Evolutionary conservation across 768 basidiomycete species (phyloP).

Genomic region (Lactifluus piperatus): DNA sequence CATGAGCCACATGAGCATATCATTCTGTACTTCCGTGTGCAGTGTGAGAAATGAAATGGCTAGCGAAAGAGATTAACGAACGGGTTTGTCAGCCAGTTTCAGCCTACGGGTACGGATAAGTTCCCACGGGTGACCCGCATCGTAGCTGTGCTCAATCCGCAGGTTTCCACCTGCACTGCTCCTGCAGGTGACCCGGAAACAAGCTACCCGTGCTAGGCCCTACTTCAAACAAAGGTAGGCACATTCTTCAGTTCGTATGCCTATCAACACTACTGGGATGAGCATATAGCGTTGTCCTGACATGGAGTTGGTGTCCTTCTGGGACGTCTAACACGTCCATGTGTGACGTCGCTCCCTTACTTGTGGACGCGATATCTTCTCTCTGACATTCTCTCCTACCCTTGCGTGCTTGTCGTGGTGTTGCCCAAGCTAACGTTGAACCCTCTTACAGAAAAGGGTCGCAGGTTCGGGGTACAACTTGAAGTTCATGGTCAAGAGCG

Average conservation of each 20-base stretch:
- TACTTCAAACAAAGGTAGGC: conserved; percentile 1
- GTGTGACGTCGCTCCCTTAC: conserved; percentile 3
- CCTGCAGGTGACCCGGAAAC: too few relatives aligned
- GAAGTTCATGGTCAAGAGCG: too few relatives aligned
- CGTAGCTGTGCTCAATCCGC: too few relatives aligned
- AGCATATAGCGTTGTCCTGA: background rate
- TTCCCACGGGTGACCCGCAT: too few relatives aligned
- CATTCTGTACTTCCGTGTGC: too few relatives aligned
- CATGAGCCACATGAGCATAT: too few relatives aligned
- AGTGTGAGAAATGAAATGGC: too few relatives aligned
- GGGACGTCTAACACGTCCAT: conserved; percentile 7
- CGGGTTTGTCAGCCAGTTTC: too few relatives aligned
- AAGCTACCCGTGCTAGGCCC: too few relatives aligned
- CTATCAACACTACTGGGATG: conserved; percentile 5
- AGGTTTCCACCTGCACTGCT: too few relatives aligned
- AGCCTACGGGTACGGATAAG: too few relatives aligned
- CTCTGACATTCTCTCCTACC: conserved; percentile 3
- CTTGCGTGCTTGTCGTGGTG: background rate
- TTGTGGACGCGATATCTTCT: conserved; percentile 10
- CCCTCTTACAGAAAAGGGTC: background rate
- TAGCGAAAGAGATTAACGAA: too few relatives aligned
- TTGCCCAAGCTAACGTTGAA: background rate
- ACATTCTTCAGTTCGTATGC: background rate
- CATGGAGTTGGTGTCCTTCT: conserved; percentile 14
- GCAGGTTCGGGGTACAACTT: background rate